Conservation (phyloP, 202 grass and related monocot genomes). For the Bolboschoenoplectus hybrid region DNA sequence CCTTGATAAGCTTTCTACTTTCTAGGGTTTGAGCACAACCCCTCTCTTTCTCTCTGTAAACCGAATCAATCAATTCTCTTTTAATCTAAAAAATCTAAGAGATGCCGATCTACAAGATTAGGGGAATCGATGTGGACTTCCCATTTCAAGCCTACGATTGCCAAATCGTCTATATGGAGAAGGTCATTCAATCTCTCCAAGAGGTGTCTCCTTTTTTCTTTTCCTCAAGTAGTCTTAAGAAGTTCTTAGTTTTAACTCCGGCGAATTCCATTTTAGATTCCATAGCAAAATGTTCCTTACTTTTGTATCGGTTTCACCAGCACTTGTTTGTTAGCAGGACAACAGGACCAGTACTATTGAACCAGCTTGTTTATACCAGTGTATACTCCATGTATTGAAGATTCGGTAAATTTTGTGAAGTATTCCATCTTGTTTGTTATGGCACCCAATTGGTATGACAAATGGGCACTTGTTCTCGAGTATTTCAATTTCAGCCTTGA, state of each 20-base stretch:
- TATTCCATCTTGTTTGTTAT: background rate
- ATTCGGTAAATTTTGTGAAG: background rate
- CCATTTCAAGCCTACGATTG: constrained; percentile 88
- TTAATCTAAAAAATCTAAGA: constrained; percentile 9
- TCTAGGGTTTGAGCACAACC: constrained; percentile 26
- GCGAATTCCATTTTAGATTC: constrained; percentile 41
- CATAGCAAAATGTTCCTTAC: background rate
- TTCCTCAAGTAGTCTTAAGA: background rate
- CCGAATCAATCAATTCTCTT: background rate
- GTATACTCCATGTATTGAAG: background rate
- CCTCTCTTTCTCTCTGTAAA: background rate
- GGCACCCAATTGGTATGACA: background rate
- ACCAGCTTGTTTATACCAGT: background rate
- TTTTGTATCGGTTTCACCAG: background rate
- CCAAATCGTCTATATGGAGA: constrained; percentile 91
- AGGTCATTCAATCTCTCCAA: constrained; percentile 83
- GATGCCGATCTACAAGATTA: constrained; percentile 89
- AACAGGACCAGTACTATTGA: background rate
- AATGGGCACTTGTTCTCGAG: background rate
- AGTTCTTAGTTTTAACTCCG: background rate
- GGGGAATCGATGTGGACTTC: constrained; percentile 84
- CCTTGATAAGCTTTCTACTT: constrained; percentile 39
- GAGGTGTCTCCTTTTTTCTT: constrained; percentile 41
- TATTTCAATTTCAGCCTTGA: background rate
- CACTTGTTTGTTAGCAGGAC: background rate